Evolutionary conservation across 2,329 filamentous ascomycete genomes (phyloP), one percentile per base, ranked within the genome.

Genomic region (Penicillium sumatraense): DNA sequence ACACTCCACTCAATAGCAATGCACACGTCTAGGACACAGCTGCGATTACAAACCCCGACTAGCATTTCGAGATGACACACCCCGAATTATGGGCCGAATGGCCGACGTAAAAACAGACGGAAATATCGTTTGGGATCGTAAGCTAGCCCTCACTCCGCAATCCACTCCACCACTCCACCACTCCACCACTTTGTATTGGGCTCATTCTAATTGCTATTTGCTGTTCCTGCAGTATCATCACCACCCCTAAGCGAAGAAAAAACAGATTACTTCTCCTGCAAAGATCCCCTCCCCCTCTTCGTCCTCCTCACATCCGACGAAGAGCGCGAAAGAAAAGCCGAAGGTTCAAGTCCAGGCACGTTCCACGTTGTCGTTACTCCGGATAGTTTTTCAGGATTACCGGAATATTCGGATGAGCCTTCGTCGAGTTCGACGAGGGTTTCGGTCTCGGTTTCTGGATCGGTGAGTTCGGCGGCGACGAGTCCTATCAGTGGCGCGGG

Each of bases 21-120:
- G 83, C 68, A 75, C 78, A 26, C 76, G 83, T 51, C 72, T 86
- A 20, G 80, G 82, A 42, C 81, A 84, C 64, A 73, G 75, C 31
- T 86, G 83, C 66, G 83, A 86, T 64, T 86, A 85, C 70, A 80
- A 78, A 54, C 81, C 82, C 14, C 77, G 83, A 44, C 73, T 82
- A n/a, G 75, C 78, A n/a, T 83, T 83, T 64, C 76, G 78, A 58
- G 78, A 83, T 66, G 81, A 83, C 61, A 83, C 81, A n/a, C 69
- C 72, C 29, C 75, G 80, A 49, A 75, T 82, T 29, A 76, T 80
- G 56, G 77, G 80, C 49, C 76, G 79, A n/a, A 82, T 81, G 77
- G 71, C 75, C 47, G 77, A 82, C 60, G 78, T 84, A 40, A 80
- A 75, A 29, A 81, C 74, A 3, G 68, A 72, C n/a, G 80, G 80